These are phyloP conservation scores for Leucosporidium scottii DNA, from an alignment of 768 basidiomycete species.

Conservation along the genomic window DNA sequence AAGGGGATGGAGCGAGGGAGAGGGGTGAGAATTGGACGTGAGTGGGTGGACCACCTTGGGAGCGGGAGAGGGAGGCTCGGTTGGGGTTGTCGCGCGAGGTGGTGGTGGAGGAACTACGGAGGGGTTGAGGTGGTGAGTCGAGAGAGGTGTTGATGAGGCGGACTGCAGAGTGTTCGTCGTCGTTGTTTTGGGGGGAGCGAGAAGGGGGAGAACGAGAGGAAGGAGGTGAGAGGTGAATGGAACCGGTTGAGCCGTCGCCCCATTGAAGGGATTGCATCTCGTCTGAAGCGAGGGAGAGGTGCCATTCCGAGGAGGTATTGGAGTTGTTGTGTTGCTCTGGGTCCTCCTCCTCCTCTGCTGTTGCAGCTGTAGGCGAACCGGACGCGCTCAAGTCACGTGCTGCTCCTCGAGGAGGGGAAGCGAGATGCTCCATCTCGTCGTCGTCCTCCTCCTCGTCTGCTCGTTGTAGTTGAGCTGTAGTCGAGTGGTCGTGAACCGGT, in stretches of 20 bases:
- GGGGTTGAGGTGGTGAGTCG: conserved; percentile 18
- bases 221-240: neutral
- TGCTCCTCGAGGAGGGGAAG: conserved; percentile 6
- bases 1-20: conserved; percentile 26
- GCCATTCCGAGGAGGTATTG: conserved; percentile 11
- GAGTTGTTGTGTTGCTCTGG: neutral
- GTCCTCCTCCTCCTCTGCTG: too few relatives aligned
- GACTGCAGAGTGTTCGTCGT: neutral
- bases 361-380: neutral
- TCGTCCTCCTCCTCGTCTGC: neutral
- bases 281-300: conserved; percentile 19
- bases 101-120: neutral
- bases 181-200: neutral
- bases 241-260: neutral
- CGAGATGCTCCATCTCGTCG: conserved; percentile 16
- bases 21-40: conserved; percentile 29
- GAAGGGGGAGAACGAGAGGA: neutral
- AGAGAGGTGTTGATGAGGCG: conserved; percentile 14
- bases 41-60: neutral
- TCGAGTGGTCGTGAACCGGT: neutral
- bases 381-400: neutral
- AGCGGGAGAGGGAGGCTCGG: conserved; percentile 3
- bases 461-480: too few relatives aligned
- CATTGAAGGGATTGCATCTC: neutral
- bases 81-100: conserved; percentile 1